Evolutionary conservation across 1,284 basidiomycete genomes (phyloP).

Genomic region (Tilletia walkeri): DNA sequence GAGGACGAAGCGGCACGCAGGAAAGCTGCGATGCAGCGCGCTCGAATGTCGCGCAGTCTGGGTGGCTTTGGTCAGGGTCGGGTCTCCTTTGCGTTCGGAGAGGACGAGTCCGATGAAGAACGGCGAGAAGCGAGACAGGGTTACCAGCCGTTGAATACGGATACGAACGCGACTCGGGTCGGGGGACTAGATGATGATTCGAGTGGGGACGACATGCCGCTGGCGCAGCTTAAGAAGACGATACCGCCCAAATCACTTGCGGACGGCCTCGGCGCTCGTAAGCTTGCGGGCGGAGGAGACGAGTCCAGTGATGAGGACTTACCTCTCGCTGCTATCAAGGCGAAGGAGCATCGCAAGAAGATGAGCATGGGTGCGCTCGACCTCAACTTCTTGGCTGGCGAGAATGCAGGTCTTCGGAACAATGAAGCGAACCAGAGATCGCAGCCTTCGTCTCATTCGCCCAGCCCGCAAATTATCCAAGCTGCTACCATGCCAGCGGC

Average conservation of each 20-base stretch:
- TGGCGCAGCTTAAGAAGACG: slow-evolving; percentile 39
- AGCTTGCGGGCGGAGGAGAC: not conserved
- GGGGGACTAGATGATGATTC: not conserved
- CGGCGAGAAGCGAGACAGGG: not conserved
- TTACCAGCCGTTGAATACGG: not conserved
- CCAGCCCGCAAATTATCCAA: not conserved
- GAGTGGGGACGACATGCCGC: slow-evolving; percentile 36
- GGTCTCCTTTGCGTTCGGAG: slow-evolving; percentile 10
- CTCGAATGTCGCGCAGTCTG: slow-evolving; percentile 19
- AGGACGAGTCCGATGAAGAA: slow-evolving; percentile 6
- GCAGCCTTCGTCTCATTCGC: not conserved
- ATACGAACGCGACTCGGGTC: not conserved
- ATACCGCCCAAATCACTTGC: slow-evolving; percentile 1
- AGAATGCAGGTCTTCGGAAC: not conserved
- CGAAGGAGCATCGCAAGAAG: slow-evolving; percentile 34
- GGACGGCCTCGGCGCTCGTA: not conserved
- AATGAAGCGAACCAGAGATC: not conserved
- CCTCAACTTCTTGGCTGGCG: slow-evolving; percentile 30
- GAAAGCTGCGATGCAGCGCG: slow-evolving; percentile 22
- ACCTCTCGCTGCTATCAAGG: slow-evolving; percentile 39
- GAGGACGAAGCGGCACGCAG: slow-evolving; percentile 24
- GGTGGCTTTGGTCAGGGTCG: slow-evolving; percentile 14
- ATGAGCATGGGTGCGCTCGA: slow-evolving; percentile 36
- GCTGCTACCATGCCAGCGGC: not conserved
- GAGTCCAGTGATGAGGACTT: slow-evolving; percentile 44